Conservation (phyloP, 2,329 filamentous ascomycete genomes). For the Bertia moriformis region DNA sequence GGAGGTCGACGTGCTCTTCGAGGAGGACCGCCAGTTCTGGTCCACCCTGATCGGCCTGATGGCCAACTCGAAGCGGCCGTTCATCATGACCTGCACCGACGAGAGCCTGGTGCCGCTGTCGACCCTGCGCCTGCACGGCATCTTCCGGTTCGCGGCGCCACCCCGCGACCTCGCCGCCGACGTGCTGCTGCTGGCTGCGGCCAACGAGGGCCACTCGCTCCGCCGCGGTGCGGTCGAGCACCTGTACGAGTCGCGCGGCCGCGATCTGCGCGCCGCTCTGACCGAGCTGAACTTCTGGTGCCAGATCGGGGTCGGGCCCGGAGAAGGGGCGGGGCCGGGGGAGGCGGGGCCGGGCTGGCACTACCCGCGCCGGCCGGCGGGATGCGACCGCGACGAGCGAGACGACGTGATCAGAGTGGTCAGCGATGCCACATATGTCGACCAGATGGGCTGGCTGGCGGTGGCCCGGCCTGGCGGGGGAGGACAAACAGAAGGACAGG, state of each 20-base stretch:
- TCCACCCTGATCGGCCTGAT: conserved; percentile 65
- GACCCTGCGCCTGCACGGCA: conserved; percentile 66
- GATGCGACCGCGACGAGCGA: conserved; percentile 51
- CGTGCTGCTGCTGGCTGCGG: conserved; percentile 68
- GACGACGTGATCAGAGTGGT: conserved; percentile 62
- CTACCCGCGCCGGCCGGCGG: conserved; percentile 60
- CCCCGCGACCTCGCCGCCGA: conserved; percentile 58
- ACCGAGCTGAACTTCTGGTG: conserved; percentile 91
- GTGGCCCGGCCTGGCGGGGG: too few species aligned
- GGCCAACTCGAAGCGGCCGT: conserved; percentile 71
- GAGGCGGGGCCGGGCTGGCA: conserved; percentile 93
- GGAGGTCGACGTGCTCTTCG: conserved; percentile 84
- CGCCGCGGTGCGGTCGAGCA: conserved; percentile 48
- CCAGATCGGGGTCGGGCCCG: conserved; percentile 82
- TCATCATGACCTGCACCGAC: conserved; percentile 90
- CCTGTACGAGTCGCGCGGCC: conserved; percentile 54
- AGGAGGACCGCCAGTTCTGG: conserved; percentile 96
- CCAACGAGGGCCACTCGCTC: conserved; percentile 76
- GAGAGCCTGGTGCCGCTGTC: conserved; percentile 67
- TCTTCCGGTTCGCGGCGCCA: conserved; percentile 61
- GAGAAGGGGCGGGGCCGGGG: too few species aligned
- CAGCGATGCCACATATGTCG: conserved; percentile 64
- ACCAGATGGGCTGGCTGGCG: conserved; percentile 58
- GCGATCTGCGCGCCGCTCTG: conserved; percentile 69
- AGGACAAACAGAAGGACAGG: conserved; percentile 36